phyloP scores from a whole-genome alignment of 306 rosid species.

The Trifolium pratense region DNA sequence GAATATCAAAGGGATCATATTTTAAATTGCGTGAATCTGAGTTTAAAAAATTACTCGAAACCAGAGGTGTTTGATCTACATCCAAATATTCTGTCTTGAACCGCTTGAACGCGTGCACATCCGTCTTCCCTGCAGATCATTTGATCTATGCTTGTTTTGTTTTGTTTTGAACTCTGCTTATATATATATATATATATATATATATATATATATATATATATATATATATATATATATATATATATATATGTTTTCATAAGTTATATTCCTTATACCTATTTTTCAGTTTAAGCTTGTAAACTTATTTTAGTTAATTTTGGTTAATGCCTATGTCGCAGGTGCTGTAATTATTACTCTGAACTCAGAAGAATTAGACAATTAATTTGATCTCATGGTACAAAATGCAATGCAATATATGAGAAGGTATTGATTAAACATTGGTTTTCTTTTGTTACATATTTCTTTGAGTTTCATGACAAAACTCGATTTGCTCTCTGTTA shows the following conservation, averaged over 20 bases:
- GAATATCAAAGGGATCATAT: background rate
- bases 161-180: background rate
- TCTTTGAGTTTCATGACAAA: constrained; percentile 8
- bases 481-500: constrained; percentile 12
- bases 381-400: background rate
- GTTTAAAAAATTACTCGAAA: background rate
- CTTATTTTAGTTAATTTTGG: too few relatives aligned
- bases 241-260: background rate
- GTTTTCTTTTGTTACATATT: background rate
- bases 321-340: constrained; percentile 24
- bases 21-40: background rate
- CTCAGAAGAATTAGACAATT: constrained; percentile 3
- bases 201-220: too few relatives aligned
- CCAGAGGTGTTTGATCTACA: background rate
- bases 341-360: constrained; percentile 9
- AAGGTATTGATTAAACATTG: constrained; percentile 28
- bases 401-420: constrained; percentile 36
- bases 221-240: too few relatives aligned
- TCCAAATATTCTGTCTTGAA: background rate
- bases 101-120: background rate
- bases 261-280: background rate
- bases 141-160: constrained; percentile 1
- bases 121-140: background rate
- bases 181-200: too few relatives aligned
- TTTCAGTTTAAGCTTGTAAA: background rate